phyloP scores from a whole-genome alignment of 768 basidiomycete species.

The Boletellus sp. region DNA sequence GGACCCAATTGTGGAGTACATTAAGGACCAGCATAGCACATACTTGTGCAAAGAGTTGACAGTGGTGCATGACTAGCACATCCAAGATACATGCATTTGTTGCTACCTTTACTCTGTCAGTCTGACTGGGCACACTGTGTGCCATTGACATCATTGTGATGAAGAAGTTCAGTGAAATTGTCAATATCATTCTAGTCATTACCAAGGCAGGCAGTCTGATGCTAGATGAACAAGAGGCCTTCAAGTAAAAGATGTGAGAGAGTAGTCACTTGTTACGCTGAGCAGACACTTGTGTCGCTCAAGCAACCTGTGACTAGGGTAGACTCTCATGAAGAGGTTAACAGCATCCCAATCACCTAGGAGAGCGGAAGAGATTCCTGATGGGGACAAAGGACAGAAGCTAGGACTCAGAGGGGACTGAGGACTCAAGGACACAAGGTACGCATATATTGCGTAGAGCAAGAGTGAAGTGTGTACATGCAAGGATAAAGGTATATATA shows the following conservation, averaged over 20 bases:
- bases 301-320: no score
- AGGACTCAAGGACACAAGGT: no score
- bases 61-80: conserved; percentile 96
- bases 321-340: no score
- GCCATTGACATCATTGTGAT: conserved; percentile 98
- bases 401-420: no score
- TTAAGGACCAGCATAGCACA: conserved; percentile 98
- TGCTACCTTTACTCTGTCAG: conserved; percentile 98
- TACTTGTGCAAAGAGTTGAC: conserved; percentile 99
- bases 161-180: conserved; percentile 98
- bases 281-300: no score
- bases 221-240: conserved; percentile 83
- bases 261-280: background rate
- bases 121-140: conserved; percentile 92
- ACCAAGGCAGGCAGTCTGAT: conserved; percentile 96
- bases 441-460: no score
- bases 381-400: no score
- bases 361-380: no score
- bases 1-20: conserved; percentile 99
- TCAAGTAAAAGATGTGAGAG: conserved; percentile 79
- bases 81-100: conserved; percentile 97
- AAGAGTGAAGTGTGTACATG: no score
- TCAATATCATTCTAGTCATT: conserved; percentile 99
- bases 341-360: no score
- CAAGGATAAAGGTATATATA: no score